Conservation (phyloP, 257 asterid species). For the Penstemon newberryi region DNA sequence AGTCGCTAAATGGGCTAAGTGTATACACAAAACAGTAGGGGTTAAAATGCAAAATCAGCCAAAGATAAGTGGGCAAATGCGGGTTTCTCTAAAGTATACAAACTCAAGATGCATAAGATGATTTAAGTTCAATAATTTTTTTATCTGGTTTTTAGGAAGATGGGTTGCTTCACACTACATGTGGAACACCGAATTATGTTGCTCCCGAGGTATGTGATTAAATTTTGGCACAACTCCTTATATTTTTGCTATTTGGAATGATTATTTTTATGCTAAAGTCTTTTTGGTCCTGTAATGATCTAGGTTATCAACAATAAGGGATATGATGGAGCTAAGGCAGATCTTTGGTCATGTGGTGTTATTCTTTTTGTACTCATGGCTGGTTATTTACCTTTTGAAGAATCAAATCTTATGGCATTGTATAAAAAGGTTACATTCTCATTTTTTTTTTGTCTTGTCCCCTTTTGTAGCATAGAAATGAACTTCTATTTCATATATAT, state of each 20-base stretch:
- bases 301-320: conserved; percentile 78
- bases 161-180: conserved; percentile 74
- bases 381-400: conserved; percentile 63
- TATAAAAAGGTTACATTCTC: conserved; percentile 34
- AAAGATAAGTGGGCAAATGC: no score
- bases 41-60: no score
- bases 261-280: conserved; percentile 4
- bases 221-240: conserved; percentile 14
- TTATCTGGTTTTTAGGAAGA: conserved; percentile 52
- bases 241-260: background rate
- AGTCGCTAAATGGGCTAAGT: background rate
- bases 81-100: no score
- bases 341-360: conserved; percentile 67
- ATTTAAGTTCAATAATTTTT: background rate
- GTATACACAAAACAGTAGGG: background rate
- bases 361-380: conserved; percentile 39
- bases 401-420: conserved; percentile 45
- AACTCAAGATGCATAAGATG: background rate
- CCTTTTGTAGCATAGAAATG: no score
- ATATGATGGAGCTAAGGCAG: conserved; percentile 81
- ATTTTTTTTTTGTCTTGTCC: background rate
- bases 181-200: conserved; percentile 83
- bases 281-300: conserved; percentile 18
- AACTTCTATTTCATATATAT: no score
- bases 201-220: conserved; percentile 65